Evolutionary conservation across 306 rosid species (phyloP), one percentile per base, ranked within the genome.

Genomic region (Lathyrus oleraceus): DNA sequence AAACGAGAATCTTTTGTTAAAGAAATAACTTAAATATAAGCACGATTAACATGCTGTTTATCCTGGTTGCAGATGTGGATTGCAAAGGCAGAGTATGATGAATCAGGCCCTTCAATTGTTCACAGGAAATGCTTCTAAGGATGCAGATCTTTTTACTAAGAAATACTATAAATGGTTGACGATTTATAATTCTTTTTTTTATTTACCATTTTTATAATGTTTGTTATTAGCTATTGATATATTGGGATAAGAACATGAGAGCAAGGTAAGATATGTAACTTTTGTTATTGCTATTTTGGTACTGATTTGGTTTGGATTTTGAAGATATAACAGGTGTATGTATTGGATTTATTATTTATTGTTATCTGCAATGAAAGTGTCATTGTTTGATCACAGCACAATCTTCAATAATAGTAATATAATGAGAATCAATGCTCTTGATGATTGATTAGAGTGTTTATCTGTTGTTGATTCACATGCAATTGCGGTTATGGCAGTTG

Each of bases 51-150:
- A 11, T 49, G 19, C 45, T 59, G 21, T 39, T 38, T 10, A 57
- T 42, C 61, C 6, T 70, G 69, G 48, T 35, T 74, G 81, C 86
- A 92, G 98, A 92, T 92, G 98, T 92, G 98, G 98, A 92, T 92
- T 72, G 96, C 96, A 38, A 92, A 92, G 81, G 91, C 96, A 8
- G 98, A 92, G 72, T 92, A 92, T 63, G 98, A 92, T 51, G 98
- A 92, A 74, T 92, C 96, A 5, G 96, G 98, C 20, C 98, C 98
- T 61, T 92, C 98, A 53, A 90, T 92, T 35, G 98, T 92, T 57
- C 98, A 92, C 87, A 86, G 96, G 93, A 92, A 92, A 84, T 92
- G 98, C 93, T 92, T 92, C 87, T 92, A 80, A 83, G 69, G 73
- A 70, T 45, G 67, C 76, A 73, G 35, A 81, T 66, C 63, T 57